phyloP scores from a whole-genome alignment of 371 early-diverging fungal genomes.

The Mortierella sp. region DNA sequence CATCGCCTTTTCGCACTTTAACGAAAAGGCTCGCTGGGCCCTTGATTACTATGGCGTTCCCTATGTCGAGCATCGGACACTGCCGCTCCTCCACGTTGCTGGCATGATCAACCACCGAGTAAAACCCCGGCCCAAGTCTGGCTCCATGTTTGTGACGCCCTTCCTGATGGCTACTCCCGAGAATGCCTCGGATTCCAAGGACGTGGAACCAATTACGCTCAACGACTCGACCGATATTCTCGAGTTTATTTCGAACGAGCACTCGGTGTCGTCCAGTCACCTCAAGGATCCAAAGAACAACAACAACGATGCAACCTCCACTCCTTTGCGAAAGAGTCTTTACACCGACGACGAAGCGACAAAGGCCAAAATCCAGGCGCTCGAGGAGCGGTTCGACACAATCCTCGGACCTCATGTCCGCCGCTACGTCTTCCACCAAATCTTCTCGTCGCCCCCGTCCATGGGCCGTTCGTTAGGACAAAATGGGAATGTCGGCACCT shows the following conservation, averaged over 20 bases:
- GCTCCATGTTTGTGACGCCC: constrained; percentile 26
- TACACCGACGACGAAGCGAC: constrained; percentile 35
- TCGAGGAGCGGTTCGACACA: constrained; percentile 39
- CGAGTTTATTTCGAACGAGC: constrained; percentile 32
- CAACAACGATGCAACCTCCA: background rate
- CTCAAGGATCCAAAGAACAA: background rate
- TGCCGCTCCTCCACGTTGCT: constrained; percentile 32
- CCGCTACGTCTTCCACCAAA: constrained; percentile 27
- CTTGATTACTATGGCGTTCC: constrained; percentile 48
- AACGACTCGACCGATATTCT: constrained; percentile 39
- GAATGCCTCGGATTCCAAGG: background rate
- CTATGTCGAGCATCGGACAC: constrained; percentile 33
- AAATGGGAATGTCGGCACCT: constrained; percentile 29
- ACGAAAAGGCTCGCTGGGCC: constrained; percentile 51
- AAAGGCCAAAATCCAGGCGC: constrained; percentile 32
- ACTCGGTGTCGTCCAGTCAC: constrained; percentile 14
- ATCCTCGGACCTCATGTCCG: constrained; percentile 40
- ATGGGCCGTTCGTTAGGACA: constrained; percentile 26
- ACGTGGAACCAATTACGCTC: constrained; percentile 7
- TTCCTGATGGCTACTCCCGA: constrained; percentile 11
- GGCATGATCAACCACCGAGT: constrained; percentile 38
- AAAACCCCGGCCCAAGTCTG: constrained; percentile 2
- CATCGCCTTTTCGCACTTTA: constrained; percentile 47
- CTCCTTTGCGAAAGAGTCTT: constrained; percentile 11
- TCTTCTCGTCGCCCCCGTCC: constrained; percentile 23